A percentile compares a stretch with the other conserved stretches of the same genome.
These are phyloP conservation scores for Colletotrichum agaves DNA, from an alignment of 2,329 filamentous ascomycete species.

Conservation along the genomic window DNA sequence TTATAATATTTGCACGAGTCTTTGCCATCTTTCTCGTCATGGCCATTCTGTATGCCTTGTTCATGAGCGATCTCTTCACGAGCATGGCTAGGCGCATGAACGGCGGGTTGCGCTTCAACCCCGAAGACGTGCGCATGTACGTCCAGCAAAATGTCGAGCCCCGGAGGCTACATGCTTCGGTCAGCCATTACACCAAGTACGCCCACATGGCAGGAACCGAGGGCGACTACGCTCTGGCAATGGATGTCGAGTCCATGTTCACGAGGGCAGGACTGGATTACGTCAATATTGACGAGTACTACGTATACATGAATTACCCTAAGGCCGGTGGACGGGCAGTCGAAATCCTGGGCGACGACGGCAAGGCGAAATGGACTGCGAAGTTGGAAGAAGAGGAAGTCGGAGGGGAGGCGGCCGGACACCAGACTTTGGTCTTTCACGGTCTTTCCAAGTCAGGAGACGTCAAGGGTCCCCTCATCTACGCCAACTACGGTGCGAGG, in stretches of 20 bases:
- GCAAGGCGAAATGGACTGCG: slow-evolving; percentile 78
- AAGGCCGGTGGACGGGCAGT: slow-evolving; percentile 80
- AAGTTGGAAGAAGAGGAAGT: slow-evolving; percentile 82
- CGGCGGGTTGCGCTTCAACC: slow-evolving; percentile 78
- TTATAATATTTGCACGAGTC: slow-evolving; percentile 77
- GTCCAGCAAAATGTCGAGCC: slow-evolving; percentile 79
- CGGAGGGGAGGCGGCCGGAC: slow-evolving; percentile 70
- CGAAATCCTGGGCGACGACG: slow-evolving; percentile 78
- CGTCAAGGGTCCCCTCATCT: slow-evolving; percentile 86
- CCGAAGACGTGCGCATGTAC: slow-evolving; percentile 81
- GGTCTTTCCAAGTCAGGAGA: slow-evolving; percentile 89
- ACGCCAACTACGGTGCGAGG: slow-evolving; percentile 89
- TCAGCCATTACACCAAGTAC: slow-evolving; percentile 82
- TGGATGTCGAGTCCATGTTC: slow-evolving; percentile 86
- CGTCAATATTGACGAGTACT: slow-evolving; percentile 80
- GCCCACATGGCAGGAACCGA: slow-evolving; percentile 95
- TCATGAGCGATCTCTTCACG: slow-evolving; percentile 85
- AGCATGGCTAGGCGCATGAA: slow-evolving; percentile 70
- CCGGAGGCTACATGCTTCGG: slow-evolving; percentile 74
- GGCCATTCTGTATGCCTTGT: slow-evolving; percentile 83
- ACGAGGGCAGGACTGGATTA: slow-evolving; percentile 77
- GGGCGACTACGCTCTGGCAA: slow-evolving; percentile 86
- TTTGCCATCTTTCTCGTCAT: slow-evolving; percentile 81
- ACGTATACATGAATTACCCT: slow-evolving; percentile 94
- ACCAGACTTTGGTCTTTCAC: slow-evolving; percentile 85